Base-by-base conservation (phyloP, 306 rosid genomes). In the Cucurbita ficifolia region DNA sequence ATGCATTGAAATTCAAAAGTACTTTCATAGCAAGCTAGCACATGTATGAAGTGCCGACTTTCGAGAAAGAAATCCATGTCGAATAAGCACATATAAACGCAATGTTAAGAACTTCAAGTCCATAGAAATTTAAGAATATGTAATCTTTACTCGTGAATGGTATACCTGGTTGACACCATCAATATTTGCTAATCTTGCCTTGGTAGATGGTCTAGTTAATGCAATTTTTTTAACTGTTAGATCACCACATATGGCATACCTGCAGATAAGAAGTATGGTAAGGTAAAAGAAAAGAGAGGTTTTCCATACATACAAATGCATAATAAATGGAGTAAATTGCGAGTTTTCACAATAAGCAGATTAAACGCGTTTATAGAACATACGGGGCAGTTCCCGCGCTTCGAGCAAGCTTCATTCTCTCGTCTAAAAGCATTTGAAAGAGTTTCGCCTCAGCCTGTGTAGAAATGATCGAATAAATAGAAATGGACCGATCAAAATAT, bases 131-230 rank as follows among this genome's bases (percentile, higher is more conserved):
- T 6, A 43, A 21, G 72, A 67, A 68, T 6, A 68, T 43, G 46
- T 65, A 65, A 10, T 24, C 43, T 74, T 56, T 76, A 68, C 24
- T 62, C 24, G 61, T 61, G 11, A 39, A 11, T 74, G 78, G 62
- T 46, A 71, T 86, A 89, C 97, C 96, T 92, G 97, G 88, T 89
- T 88, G 77, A 92, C 92, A 22, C 97, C 97, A 75, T 92, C 96
- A 59, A 92, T 88, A 79, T 86, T 85, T 38, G 97, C 95, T 46
- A 92, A 84, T 82, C 97, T 82, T 76, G 96, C 95, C 83, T 84
- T 85, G 80, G 97, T 83, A 53, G 97, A 92, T 57, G 97, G 97
- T 77, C 98, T 88, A 50, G 79, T 74, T 79, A 92, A 78, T 39
- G 92, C 85, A 86, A 92, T 86, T 82, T 79, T 85, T 85, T 69